Evolutionary conservation across 2,329 filamentous ascomycete genomes (phyloP), one percentile per base, ranked within the genome.

Genomic region (Monosporascus sp.): DNA sequence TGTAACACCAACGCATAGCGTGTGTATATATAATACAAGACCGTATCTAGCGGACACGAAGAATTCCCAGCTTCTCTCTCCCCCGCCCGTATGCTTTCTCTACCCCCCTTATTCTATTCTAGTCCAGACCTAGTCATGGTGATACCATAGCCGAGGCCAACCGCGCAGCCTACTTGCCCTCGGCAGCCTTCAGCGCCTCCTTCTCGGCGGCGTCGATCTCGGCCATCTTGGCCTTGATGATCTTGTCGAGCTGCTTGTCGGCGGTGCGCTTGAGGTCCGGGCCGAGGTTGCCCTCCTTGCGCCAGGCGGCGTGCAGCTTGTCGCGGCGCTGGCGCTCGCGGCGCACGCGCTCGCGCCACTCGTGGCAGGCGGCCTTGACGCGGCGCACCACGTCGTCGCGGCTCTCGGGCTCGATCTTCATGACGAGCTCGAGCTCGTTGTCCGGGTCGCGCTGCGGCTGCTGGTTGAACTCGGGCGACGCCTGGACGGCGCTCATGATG

Each of bases 361-460:
- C 70, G 62, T 80, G 74, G 51, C 74, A 73, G 14, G 72, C 59
- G 41, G 77, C 77, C 64, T 72, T 74, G 47, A 75, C 69, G 36
- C 75, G 66, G 53, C 66, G 66, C 47, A 65, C 64, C 38, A 77
- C 63, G 51, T 77, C 79, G 27, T 80, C 79, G 51, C 69, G 72
- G 57, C 68, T 68, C 70, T 80, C 78, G 31, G 73, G 68, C 72
- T 83, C 79, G 51, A 82, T 68, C 62, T 74, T 74, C 55, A 84
- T 72, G 27, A 78, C 62, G 53, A 84, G 74, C 71, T 83, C 80
- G 22, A 83, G 75, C 67, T 81, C 78, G 67, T 83, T 83, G 65
- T 83, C 80, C 46, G 77, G 72, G 64, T 74, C 74, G 20, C 72
- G 72, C 74, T 83, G 81, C 47, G 80, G 80, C 73, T 82, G 80